Conservation (phyloP, 2,329 filamentous ascomycete genomes). For the Talaromyces sp. region DNA sequence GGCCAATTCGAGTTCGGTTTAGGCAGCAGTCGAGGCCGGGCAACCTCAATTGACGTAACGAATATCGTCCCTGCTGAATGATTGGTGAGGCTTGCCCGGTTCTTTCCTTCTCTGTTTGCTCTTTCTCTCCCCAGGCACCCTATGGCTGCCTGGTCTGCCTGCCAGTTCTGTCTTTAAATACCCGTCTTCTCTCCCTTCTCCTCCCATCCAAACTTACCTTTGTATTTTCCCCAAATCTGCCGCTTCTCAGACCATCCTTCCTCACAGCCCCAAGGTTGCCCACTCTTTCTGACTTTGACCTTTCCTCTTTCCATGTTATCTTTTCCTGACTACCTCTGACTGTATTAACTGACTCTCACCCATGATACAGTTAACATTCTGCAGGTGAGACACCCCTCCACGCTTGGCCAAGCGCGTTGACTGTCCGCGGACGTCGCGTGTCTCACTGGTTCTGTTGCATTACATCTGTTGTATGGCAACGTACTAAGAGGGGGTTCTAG, state of each 20-base stretch:
- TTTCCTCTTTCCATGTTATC: not conserved
- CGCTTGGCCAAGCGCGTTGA: not conserved
- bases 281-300: not conserved
- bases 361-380: not conserved
- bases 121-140: not conserved
- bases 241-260: not conserved
- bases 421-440: not conserved
- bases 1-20: not conserved
- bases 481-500: not conserved
- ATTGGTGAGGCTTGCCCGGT: not conserved
- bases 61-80: too few relatives aligned
- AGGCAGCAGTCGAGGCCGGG: not conserved
- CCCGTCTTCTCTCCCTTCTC: not conserved
- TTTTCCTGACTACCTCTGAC: not conserved
- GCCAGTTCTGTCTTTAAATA: not conserved
- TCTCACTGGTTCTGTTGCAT: not conserved
- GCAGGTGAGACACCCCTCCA: not conserved
- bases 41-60: not conserved
- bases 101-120: not conserved
- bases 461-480: not conserved
- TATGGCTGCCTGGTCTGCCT: not conserved
- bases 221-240: not conserved
- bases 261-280: not conserved
- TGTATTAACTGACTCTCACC: not conserved
- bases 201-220: not conserved